Conservation (phyloP, 2,329 filamentous ascomycete species). For the Beauveria caledonica region DNA sequence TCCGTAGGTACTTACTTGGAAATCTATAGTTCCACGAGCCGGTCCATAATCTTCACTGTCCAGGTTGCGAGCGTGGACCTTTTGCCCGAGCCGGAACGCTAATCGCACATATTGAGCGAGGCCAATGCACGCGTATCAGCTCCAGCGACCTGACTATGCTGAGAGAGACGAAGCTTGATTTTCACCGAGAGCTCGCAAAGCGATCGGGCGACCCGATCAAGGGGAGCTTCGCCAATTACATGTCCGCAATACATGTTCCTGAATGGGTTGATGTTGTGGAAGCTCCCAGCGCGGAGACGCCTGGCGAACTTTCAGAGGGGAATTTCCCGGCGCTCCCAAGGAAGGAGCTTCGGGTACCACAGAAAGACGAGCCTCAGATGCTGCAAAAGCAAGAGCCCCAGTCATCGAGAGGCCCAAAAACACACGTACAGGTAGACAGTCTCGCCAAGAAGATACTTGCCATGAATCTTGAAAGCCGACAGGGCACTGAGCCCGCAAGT, state of each 20-base stretch:
- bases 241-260: constrained; percentile 13
- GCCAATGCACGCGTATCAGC: constrained; percentile 30
- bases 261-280: not conserved
- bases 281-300: not conserved
- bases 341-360: not conserved
- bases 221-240: constrained; percentile 20
- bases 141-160: constrained; percentile 23
- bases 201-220: constrained; percentile 22
- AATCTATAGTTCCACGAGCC: constrained; percentile 28
- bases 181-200: constrained; percentile 22
- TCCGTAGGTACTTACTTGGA: not conserved
- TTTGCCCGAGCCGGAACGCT: constrained; percentile 31
- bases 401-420: not conserved
- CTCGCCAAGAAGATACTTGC: not conserved
- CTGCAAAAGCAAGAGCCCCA: not conserved
- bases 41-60: constrained; percentile 36
- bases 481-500: not conserved
- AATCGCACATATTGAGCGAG: constrained; percentile 37
- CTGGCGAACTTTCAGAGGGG: not conserved
- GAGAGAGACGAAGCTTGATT: constrained; percentile 30
- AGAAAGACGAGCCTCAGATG: not conserved
- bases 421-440: not conserved
- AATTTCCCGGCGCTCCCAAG: not conserved
- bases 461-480: not conserved
- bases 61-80: constrained; percentile 32